Conservation (phyloP, 2,329 filamentous ascomycete genomes). For the Fusarium chlamydosporum region DNA sequence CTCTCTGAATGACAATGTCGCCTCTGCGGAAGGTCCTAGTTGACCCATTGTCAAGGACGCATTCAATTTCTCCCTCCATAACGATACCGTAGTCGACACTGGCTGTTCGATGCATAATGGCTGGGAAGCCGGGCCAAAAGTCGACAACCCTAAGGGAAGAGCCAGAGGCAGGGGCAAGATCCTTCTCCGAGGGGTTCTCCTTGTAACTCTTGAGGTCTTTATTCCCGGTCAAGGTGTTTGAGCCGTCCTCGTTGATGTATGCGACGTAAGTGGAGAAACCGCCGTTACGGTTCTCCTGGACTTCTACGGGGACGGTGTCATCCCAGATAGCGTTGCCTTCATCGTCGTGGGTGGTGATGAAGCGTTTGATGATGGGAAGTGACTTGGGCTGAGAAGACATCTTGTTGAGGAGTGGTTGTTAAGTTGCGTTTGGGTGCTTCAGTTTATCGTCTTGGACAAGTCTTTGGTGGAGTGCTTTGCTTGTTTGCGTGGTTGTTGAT, state of each 20-base stretch:
- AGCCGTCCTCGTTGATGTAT: constrained; percentile 37
- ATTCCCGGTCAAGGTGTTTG: constrained; percentile 31
- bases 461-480: not conserved
- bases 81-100: constrained; percentile 46
- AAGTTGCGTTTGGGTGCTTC: not conserved
- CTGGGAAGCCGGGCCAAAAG: constrained; percentile 42
- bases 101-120: constrained; percentile 44
- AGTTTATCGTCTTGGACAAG: not conserved
- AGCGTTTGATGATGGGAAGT: constrained; percentile 38
- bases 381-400: constrained; percentile 35
- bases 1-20: constrained; percentile 46
- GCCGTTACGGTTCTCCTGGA: constrained; percentile 32
- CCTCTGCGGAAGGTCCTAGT: constrained; percentile 38
- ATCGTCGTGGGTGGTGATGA: constrained; percentile 44
- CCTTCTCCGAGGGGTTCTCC: constrained; percentile 37
- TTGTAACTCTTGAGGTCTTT: constrained; percentile 38
- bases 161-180: constrained; percentile 40
- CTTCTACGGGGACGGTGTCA: constrained; percentile 28
- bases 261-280: constrained; percentile 43
- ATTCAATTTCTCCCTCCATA: constrained; percentile 45
- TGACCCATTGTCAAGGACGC: constrained; percentile 42
- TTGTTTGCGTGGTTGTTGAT: not conserved
- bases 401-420: not conserved
- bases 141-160: constrained; percentile 42
- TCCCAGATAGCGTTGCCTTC: constrained; percentile 43